Evolutionary conservation across 495 filamentous ascomycete genomes (phyloP).

Genomic region (Aspergillus taichungensis): DNA sequence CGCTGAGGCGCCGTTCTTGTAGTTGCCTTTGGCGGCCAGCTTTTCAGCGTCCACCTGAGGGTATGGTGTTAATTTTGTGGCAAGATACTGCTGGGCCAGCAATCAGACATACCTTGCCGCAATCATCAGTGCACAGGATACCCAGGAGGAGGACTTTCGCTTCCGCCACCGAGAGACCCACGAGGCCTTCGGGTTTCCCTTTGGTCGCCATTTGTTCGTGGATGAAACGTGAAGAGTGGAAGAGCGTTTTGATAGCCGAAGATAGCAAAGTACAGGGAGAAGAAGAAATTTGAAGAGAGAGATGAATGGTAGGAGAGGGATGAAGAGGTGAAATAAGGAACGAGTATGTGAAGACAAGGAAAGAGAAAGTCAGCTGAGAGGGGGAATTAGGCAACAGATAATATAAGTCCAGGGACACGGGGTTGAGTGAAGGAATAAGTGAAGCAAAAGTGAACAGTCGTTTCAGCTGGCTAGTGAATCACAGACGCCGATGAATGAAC

Average conservation of each 20-base stretch:
- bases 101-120: slow-evolving; percentile 13
- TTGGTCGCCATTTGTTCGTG: background rate
- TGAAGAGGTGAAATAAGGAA: background rate
- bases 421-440: no score
- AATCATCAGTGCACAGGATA: slow-evolving; percentile 8
- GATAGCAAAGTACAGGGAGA: slow-evolving; percentile 1
- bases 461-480: no score
- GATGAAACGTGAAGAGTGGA: background rate
- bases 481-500: no score
- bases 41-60: slow-evolving; percentile 32
- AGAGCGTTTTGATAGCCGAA: background rate
- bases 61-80: background rate
- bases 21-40: slow-evolving; percentile 23
- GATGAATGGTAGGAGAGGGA: background rate
- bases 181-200: slow-evolving; percentile 11
- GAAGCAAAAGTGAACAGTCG: no score
- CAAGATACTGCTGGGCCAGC: background rate
- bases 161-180: slow-evolving; percentile 13
- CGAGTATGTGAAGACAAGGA: background rate
- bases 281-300: background rate
- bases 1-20: slow-evolving; percentile 27
- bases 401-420: no score
- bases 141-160: slow-evolving; percentile 17
- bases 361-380: background rate
- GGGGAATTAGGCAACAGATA: no score